Conservation (phyloP, 331 rosid genomes). For the Arachis monticola region DNA sequence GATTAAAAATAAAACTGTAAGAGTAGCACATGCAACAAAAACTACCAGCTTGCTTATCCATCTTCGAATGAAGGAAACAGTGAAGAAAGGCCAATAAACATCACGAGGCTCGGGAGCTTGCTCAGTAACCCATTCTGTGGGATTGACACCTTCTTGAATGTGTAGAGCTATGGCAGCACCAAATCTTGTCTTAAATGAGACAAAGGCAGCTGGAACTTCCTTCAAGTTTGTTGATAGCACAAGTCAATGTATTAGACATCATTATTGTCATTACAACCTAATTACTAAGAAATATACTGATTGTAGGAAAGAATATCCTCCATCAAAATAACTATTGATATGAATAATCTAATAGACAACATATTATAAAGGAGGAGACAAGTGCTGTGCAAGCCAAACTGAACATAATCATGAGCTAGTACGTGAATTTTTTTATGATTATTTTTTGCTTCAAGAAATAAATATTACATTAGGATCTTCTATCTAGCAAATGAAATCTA, state of each 20-base stretch:
- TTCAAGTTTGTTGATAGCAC: constrained; percentile 33
- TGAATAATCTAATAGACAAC: constrained; percentile 26
- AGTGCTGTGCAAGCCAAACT: constrained; percentile 16
- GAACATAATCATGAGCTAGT: too few relatives aligned
- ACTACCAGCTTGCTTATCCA: constrained; percentile 72
- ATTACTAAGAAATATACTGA: constrained; percentile 7
- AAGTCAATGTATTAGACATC: constrained; percentile 29
- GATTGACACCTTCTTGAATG: constrained; percentile 78
- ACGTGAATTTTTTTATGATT: too few relatives aligned
- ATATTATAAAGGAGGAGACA: constrained; percentile 12
- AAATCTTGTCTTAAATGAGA: constrained; percentile 84
- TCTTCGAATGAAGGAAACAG: constrained; percentile 63
- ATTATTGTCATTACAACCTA: constrained; percentile 33
- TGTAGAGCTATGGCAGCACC: constrained; percentile 71
- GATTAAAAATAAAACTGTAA: constrained; percentile 70
- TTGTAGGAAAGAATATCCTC: constrained; percentile 21
- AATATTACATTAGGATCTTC: too few relatives aligned
- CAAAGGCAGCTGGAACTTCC: constrained; percentile 92
- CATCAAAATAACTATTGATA: background rate
- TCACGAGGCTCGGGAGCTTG: constrained; percentile 82
- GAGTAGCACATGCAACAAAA: constrained; percentile 52
- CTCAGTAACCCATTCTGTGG: constrained; percentile 86
- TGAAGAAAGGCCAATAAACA: constrained; percentile 83
- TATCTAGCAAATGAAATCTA: too few relatives aligned
- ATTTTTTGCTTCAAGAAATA: too few relatives aligned